Evolutionary conservation across 352 stramenopile species (phyloP), one percentile per base, ranked within the genome.

Genomic region (Phytophthora parvispora): DNA sequence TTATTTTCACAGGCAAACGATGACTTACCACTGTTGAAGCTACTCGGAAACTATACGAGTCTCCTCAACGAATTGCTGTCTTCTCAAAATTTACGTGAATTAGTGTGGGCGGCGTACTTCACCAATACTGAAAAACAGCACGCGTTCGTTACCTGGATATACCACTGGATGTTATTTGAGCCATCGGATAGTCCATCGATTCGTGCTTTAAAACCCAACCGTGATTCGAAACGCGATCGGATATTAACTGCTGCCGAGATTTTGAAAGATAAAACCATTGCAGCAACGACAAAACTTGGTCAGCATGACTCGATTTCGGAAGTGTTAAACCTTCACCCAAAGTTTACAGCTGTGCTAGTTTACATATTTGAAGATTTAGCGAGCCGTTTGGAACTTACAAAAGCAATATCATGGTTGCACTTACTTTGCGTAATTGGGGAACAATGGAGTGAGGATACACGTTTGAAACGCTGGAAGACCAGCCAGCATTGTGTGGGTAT

Each of bases 391-490:
- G n/a, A n/a, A 64, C 12, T 22, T 57, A 2, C 2, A 22, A 43
- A 16, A 32, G 43, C 51, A 20, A 54, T 9, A 25, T 20, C 31
- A 36, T 54, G 59, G 34, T 16, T 69, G 40, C 45, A 64, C 54
- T 59, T 73, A 9, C 6, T 73, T n/a, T 73, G 66, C 18, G 67
- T 56, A 10, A 15, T 64, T 43, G 58, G 42, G 9, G 66, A 73
- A 18, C 51, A 65, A 49, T 73, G 59, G 60, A 49, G 51, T 25
- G 8, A 49, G 25, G 40, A 3, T 31, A 16, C 25, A 24, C 34
- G 13, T 10, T 22, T 49, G 6, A 27, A 67, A 1, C 18, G 49
- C 13, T 25, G 24, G 7, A 27, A 43, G 8, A 43, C 40, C 25
- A 38, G 42, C 7, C 29, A 52, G 28, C 22, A 64, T 15, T 28